These are phyloP conservation scores for Candida broadrunensis DNA, from an alignment of 805 yeast genomes.

Conservation along the genomic window DNA sequence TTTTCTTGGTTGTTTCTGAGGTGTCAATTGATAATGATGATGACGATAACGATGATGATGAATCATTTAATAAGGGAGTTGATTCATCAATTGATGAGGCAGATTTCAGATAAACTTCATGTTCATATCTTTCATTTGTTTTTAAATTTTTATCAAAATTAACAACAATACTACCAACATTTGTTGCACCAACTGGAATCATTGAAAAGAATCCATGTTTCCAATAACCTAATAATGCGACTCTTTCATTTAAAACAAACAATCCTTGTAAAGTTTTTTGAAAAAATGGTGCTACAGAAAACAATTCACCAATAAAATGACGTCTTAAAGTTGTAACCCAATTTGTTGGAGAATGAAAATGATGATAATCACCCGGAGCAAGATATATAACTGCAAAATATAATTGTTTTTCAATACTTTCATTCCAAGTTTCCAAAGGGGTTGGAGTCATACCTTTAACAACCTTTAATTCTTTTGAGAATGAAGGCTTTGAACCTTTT, in stretches of 20 bases:
- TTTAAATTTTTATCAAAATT: constrained; percentile 88
- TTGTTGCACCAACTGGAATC: constrained; percentile 99
- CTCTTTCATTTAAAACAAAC: constrained; percentile 91
- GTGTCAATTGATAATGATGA: constrained; percentile 11
- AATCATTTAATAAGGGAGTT: constrained; percentile 25
- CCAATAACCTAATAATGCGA: constrained; percentile 94
- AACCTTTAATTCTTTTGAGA: constrained; percentile 35
- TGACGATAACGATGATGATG: constrained; percentile 9
- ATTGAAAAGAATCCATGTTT: constrained; percentile 94
- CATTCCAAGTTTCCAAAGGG: constrained; percentile 26
- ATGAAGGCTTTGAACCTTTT: constrained; percentile 25
- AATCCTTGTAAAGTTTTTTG: constrained; percentile 83
- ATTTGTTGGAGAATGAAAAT: constrained; percentile 91
- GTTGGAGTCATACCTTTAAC: constrained; percentile 40
- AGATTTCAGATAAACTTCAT: constrained; percentile 31
- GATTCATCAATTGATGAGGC: constrained; percentile 17
- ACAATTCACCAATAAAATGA: constrained; percentile 93
- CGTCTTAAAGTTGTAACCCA: constrained; percentile 95
- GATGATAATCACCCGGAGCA: constrained; percentile 98
- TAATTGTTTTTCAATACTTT: constrained; percentile 50
- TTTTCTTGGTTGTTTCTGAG: constrained; percentile 24
- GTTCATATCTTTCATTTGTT: constrained; percentile 73
- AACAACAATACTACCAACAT: constrained; percentile 91
- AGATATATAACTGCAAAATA: constrained; percentile 89
- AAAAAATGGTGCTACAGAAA: constrained; percentile 94